Percentiles rank a stretch among this genome's conserved stretches.
Evolutionary conservation across 2,329 filamentous ascomycete species (phyloP).

Genomic region (Botrytis cinerea): DNA sequence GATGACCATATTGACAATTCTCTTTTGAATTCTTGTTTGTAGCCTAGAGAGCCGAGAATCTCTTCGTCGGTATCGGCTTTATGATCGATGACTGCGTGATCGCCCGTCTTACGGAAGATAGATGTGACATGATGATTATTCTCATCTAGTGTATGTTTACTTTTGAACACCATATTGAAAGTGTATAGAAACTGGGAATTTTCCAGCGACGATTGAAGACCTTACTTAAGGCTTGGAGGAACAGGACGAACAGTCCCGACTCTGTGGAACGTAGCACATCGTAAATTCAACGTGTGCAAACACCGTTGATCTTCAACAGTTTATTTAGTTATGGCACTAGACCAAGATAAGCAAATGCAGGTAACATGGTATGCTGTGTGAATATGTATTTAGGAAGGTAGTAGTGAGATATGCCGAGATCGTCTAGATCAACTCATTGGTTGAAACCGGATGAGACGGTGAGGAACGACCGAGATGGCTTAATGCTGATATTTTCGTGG

Average conservation of each 20-base stretch:
- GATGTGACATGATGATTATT: constrained; percentile 24
- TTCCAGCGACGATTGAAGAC: background rate
- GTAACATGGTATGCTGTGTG: background rate
- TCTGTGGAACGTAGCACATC: background rate
- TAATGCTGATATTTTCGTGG: background rate
- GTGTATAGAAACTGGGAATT: background rate
- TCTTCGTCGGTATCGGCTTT: constrained; percentile 29
- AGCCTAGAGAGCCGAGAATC: constrained; percentile 31
- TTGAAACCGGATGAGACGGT: background rate
- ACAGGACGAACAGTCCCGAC: accelerated
- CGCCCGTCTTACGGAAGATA: constrained; percentile 22
- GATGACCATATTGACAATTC: constrained; percentile 40
- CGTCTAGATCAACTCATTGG: background rate
- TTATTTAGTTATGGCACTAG: background rate
- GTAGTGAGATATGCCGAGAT: background rate
- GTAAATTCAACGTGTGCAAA: background rate
- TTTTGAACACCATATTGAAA: background rate
- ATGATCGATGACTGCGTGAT: constrained; percentile 25
- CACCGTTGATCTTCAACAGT: background rate
- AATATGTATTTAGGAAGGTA: background rate
- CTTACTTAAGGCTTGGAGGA: background rate
- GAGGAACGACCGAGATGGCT: background rate
- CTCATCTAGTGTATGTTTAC: constrained; percentile 23
- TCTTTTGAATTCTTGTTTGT: constrained; percentile 41
- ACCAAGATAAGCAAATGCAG: background rate